Conservation (phyloP, 169 alveolate genomes). For the Toxoplasma gondii region DNA sequence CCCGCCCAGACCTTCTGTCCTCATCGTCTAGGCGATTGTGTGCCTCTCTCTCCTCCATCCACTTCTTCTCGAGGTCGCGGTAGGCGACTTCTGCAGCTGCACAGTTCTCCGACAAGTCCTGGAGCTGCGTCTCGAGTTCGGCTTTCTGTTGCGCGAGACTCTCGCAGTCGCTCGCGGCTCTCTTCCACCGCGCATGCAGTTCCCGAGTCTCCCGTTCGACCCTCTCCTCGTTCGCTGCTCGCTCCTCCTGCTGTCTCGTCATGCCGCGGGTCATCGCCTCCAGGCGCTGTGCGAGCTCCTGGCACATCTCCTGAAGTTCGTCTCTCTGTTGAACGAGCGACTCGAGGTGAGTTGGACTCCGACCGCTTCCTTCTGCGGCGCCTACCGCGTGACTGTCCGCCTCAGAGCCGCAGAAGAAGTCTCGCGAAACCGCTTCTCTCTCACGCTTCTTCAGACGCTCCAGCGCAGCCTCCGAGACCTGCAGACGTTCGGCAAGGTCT, state of each 20-base stretch:
- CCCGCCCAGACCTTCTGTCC: too few species aligned
- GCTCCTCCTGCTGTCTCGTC: neutral
- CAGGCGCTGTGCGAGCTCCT: neutral
- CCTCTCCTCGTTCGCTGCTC: neutral
- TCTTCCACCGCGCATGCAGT: neutral
- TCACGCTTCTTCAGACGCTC: neutral
- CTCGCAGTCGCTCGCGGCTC: neutral
- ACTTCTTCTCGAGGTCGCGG: neutral
- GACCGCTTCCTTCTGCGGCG: neutral
- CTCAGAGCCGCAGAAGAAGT: neutral
- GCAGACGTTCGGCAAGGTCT: neutral
- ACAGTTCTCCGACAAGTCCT: constrained; percentile 19
- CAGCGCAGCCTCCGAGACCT: neutral
- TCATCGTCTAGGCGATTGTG: neutral
- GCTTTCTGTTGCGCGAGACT: constrained; percentile 23
- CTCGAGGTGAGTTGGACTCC: neutral
- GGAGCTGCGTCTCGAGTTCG: constrained; percentile 25
- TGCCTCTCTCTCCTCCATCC: neutral
- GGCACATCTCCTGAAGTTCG: neutral
- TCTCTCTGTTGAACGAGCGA: neutral
- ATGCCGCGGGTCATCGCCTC: neutral
- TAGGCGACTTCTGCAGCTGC: neutral
- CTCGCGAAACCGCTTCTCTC: neutral
- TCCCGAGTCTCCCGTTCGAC: neutral
- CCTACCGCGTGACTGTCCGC: too few species aligned